Evolutionary conservation across 805 yeast genomes (phyloP), one percentile per base, ranked within the genome.

Genomic region (Saccharomycopsis javanensis): DNA sequence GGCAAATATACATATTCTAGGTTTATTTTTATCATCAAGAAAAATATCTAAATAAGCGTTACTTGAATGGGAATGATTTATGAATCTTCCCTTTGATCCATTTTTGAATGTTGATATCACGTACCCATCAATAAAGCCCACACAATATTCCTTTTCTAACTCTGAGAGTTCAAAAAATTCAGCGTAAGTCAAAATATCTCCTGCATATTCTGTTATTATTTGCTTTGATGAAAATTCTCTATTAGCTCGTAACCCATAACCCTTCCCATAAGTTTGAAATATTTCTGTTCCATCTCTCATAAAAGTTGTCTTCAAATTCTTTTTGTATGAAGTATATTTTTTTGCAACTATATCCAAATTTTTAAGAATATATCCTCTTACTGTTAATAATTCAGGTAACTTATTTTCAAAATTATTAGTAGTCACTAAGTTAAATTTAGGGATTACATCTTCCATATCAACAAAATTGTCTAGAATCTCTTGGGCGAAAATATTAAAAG

Each of bases 31-130:
- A 57, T 66, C 69, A n/a, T 70, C 75, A 16, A 67, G 68, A 80
- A 80, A 78, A 60, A 75, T 75, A 64, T 78, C 77, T 69, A 78
- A 76, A 51, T 70, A 73, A 25, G 75, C 69, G 56, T 78, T 78
- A 52, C 81, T 80, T 54, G 65, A 64, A 63, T 79, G 75, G 15
- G 79, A 75, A 61, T 78, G 82, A 64, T 77, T 78, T 30, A 75
- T 79, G 64, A 75, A 78, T 38, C 80, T 65, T 0, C 81, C 81
- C 28, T 71, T 71, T 4, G 79, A 75, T 0, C 82, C 81, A 52
- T 72, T 67, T 15, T 63, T 68, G 11, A 76, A 75, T 38, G 75
- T 71, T 63, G 77, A 80, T 54, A 78, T 74, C 20, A 75, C 73
- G 18, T 69, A 66, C 8, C 77, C 75, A 53, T 72, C 69, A 23